phyloP scores from a whole-genome alignment of 345 rosid species.

The Eucalyptus polyanthemos region DNA sequence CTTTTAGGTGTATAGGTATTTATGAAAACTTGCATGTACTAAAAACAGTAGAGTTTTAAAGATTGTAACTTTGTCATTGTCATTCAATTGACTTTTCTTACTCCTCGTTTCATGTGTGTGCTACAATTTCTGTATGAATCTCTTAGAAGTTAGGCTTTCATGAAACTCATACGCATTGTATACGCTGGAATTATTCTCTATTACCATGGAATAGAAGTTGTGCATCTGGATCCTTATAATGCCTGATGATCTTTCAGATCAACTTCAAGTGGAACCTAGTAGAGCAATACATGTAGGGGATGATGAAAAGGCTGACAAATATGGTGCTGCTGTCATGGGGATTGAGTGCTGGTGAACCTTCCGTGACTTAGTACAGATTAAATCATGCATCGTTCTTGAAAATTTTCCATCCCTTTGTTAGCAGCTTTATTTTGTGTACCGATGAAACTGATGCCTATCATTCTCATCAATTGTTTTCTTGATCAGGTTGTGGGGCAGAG shows the following conservation, averaged over 20 bases:
- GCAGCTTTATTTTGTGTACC: neutral
- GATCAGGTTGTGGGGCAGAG: slow-evolving; percentile 76
- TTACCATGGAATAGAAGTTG: neutral
- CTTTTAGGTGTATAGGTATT: neutral
- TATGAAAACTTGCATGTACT: neutral
- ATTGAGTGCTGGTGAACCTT: slow-evolving; percentile 65
- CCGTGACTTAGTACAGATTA: neutral
- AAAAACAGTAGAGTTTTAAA: neutral
- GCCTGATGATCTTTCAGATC: slow-evolving; percentile 27
- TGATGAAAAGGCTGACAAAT: slow-evolving; percentile 61
- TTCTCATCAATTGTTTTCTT: neutral
- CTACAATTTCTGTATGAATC: neutral
- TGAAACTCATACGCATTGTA: neutral
- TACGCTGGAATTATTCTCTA: neutral
- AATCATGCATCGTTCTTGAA: neutral
- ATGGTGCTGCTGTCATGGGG: slow-evolving; percentile 61
- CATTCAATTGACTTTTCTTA: neutral
- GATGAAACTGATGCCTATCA: neutral
- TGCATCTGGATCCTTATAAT: neutral
- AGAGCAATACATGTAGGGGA: slow-evolving; percentile 76
- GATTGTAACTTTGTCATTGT: neutral
- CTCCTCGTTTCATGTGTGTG: neutral
- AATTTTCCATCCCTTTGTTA: neutral
- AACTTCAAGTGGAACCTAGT: slow-evolving; percentile 34
- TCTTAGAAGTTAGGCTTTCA: neutral